A percentile compares a stretch with the other conserved stretches of the same genome.
Evolutionary conservation across 83 land plant genomes (phyloP).

Genomic region (Picea engelmannii): DNA sequence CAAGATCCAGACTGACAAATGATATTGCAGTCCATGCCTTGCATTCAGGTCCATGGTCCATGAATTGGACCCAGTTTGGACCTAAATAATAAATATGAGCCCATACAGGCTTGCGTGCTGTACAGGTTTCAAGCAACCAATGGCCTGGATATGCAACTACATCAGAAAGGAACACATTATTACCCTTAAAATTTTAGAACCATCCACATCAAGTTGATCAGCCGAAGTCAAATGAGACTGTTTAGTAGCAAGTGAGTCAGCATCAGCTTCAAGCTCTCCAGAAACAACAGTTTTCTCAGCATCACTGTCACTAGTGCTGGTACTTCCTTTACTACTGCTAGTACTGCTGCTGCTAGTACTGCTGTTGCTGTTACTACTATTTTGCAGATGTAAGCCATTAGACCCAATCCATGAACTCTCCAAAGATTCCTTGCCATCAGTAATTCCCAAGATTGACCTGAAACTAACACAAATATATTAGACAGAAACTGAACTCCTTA

Average conservation of each 20-base stretch:
- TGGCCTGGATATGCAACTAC: background rate
- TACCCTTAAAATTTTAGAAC: conserved; percentile 25
- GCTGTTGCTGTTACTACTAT: conserved; percentile 55
- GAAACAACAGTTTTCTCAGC: conserved; percentile 28
- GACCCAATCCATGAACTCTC: conserved; percentile 35
- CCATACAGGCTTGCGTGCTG: background rate
- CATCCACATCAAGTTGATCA: conserved; percentile 37
- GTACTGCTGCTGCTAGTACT: conserved; percentile 74
- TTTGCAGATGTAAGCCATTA: conserved; percentile 27
- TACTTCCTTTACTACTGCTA: conserved; percentile 62
- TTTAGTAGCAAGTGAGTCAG: conserved; percentile 76
- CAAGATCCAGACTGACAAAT: background rate
- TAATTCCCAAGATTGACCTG: conserved; percentile 22
- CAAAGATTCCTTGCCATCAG: conserved; percentile 19
- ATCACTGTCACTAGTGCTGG: conserved; percentile 78
- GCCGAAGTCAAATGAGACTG: conserved; percentile 64
- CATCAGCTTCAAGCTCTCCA: conserved; percentile 88
- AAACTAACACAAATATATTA: conserved; percentile 5
- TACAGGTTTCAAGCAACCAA: background rate
- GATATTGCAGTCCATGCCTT: background rate
- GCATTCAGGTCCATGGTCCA: background rate
- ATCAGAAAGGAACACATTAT: background rate
- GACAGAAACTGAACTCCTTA: background rate
- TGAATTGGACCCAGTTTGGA: background rate
- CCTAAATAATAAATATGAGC: background rate